These are phyloP conservation scores for Talaromyces pinophilus DNA, from an alignment of 2,329 filamentous ascomycete species.

Conservation along the genomic window DNA sequence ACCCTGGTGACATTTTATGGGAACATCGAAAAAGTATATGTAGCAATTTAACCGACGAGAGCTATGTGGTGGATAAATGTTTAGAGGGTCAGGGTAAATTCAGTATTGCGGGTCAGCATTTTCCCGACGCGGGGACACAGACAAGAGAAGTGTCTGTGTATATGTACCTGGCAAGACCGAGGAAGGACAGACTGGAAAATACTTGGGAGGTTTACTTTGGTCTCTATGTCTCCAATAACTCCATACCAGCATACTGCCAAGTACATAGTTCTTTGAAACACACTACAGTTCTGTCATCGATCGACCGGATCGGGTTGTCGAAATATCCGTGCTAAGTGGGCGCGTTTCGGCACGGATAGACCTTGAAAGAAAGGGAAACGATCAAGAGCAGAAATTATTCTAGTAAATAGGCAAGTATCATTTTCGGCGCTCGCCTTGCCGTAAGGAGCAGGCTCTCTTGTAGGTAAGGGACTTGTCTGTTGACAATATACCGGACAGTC, in stretches of 20 bases:
- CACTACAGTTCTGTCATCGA: neutral
- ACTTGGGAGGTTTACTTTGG: neutral
- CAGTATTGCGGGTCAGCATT: constrained; percentile 1
- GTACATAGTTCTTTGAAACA: neutral
- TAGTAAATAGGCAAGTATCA: too few relatives aligned
- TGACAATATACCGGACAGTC: neutral
- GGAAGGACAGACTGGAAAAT: too few relatives aligned
- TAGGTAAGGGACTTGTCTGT: neutral
- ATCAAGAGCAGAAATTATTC: neutral
- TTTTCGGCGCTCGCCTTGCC: neutral
- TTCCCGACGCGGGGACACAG: neutral
- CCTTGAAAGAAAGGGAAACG: neutral
- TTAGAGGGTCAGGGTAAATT: constrained; percentile 1
- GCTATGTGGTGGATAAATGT: constrained; percentile 1
- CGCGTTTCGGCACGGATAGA: neutral
- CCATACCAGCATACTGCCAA: neutral
- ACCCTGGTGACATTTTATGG: neutral
- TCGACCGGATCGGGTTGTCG: neutral
- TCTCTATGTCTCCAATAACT: neutral
- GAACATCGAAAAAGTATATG: neutral
- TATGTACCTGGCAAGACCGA: too few relatives aligned
- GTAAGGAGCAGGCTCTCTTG: too few relatives aligned
- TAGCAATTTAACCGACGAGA: constrained; percentile 47
- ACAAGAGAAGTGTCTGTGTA: neutral
- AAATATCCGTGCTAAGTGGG: neutral